Evolutionary conservation across 495 filamentous ascomycete genomes (phyloP).

Genomic region (Lophium mytilinum): DNA sequence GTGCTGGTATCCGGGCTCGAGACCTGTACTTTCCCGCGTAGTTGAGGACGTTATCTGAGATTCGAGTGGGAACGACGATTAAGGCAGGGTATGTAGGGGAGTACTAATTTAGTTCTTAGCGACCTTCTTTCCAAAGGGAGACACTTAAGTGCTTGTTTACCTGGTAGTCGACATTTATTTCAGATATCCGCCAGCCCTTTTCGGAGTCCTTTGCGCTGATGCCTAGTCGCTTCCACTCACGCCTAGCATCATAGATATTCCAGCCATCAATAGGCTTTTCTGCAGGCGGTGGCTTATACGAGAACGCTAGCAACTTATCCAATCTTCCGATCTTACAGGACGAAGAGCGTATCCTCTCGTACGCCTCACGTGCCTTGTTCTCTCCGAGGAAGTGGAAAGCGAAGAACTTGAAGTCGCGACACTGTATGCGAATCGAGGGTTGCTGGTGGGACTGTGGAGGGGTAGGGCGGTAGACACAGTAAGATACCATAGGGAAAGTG

Average conservation of each 20-base stretch:
- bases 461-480: conserved; percentile 42
- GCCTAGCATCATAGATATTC: conserved; percentile 76
- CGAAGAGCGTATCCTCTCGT: conserved; percentile 73
- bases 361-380: conserved; percentile 71
- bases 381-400: conserved; percentile 81
- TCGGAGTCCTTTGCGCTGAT: conserved; percentile 65
- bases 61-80: conserved; percentile 72
- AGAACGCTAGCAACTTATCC: conserved; percentile 89
- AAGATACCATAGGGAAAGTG: conserved; percentile 76
- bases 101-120: conserved; percentile 47
- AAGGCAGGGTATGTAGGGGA: conserved; percentile 91
- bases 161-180: conserved; percentile 77
- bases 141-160: conserved; percentile 35
- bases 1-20: conserved; percentile 72
- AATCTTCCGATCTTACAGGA: conserved; percentile 77
- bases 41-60: conserved; percentile 93
- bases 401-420: conserved; percentile 87
- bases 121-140: neutral
- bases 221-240: conserved; percentile 74
- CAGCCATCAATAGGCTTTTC: conserved; percentile 77
- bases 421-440: conserved; percentile 79
- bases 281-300: conserved; percentile 61
- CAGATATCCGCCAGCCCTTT: conserved; percentile 82
- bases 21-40: conserved; percentile 89
- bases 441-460: conserved; percentile 61